Evolutionary conservation across 208 protist genomes (phyloP), one percentile per base, ranked within the genome.

Genomic region (Lotmaria passim): DNA sequence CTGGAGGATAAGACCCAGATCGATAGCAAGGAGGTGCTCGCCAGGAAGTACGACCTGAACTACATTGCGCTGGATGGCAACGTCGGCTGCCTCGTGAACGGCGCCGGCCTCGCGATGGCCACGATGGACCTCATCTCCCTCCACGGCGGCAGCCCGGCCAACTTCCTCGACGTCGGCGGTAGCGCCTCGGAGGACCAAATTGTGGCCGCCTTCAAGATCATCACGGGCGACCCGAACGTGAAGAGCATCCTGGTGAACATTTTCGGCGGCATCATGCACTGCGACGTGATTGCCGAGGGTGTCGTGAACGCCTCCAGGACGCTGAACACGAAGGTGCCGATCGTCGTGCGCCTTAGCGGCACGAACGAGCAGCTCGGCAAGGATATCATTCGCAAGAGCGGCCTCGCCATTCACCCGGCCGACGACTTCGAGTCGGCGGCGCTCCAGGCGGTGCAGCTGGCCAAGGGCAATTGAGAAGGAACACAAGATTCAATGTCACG

Each of bases 71-170:
- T 99, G 23, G 98, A 99, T 71, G 99, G 99, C 65, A 99, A 98
- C 86, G 99, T 99, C 58, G 93, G 93, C 55, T 98, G 96, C 82
- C 87, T 98, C 31, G 99, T 99, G 47, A 99, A 99, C 75, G 98
- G 98, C 75, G 98, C 97, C 28, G 99, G 98, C 72, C 94, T 99
- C 11, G 99, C 98, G 50, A 99, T 99, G 99, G 98, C 98, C 23
- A 99, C 99, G 33, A 99, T 99, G 98, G 99, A 99, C 75, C 97
- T 99, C 78, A 99, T 99, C 74, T 98, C 99, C 64, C 83, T 99
- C 17, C 81, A 98, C 78, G 98, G 98, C 60, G 98, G 98, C 53
- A 90, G 81, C 46, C 98, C 99, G 38, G 99, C 99, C 34, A 99
- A 99, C 97, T 99, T 99, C 87, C 93, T 99, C 30, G 99, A 99